phyloP scores from a whole-genome alignment of 2,329 filamentous ascomycete species.

The Ceratocystis colombiana region DNA sequence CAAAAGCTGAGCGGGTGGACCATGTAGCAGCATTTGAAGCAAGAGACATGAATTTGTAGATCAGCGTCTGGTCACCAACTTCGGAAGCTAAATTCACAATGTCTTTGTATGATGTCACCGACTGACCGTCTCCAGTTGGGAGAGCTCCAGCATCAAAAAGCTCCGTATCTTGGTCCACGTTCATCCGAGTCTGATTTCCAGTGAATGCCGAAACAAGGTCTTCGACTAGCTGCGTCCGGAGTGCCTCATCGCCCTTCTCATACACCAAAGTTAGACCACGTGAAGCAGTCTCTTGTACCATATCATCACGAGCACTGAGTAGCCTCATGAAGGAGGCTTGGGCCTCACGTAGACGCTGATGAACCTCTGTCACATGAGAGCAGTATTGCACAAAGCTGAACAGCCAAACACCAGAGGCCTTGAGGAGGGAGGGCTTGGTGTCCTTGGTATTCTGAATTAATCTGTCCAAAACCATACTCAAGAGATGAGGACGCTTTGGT shows the following conservation, averaged over 20 bases:
- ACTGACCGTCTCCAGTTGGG: conserved; percentile 79
- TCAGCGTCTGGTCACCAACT: conserved; percentile 88
- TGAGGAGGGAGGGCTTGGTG: conserved; percentile 79
- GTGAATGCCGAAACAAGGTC: conserved; percentile 87
- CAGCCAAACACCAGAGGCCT: conserved; percentile 91
- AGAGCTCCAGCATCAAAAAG: conserved; percentile 85
- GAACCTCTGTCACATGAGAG: conserved; percentile 64
- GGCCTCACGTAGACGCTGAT: conserved; percentile 62
- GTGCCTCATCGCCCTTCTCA: conserved; percentile 70
- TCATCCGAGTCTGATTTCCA: conserved; percentile 61
- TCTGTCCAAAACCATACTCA: no score
- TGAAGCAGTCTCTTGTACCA: conserved; percentile 92
- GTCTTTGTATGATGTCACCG: conserved; percentile 92
- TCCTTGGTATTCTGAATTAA: conserved; percentile 47
- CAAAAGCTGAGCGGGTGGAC: conserved; percentile 94
- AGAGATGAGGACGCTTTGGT: no score
- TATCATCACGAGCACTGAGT: conserved; percentile 77
- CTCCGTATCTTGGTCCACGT: conserved; percentile 82
- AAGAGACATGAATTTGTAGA: conserved; percentile 97
- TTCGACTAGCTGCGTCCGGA: conserved; percentile 73
- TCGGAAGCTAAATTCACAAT: conserved; percentile 96
- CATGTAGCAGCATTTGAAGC: conserved; percentile 93
- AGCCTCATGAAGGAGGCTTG: conserved; percentile 83
- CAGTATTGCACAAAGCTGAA: conserved; percentile 86
- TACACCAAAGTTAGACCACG: conserved; percentile 87